A percentile compares a stretch with the other conserved stretches of the same genome.
Evolutionary conservation across 495 filamentous ascomycete genomes (phyloP).

Genomic region (Podospora pseudocomata): DNA sequence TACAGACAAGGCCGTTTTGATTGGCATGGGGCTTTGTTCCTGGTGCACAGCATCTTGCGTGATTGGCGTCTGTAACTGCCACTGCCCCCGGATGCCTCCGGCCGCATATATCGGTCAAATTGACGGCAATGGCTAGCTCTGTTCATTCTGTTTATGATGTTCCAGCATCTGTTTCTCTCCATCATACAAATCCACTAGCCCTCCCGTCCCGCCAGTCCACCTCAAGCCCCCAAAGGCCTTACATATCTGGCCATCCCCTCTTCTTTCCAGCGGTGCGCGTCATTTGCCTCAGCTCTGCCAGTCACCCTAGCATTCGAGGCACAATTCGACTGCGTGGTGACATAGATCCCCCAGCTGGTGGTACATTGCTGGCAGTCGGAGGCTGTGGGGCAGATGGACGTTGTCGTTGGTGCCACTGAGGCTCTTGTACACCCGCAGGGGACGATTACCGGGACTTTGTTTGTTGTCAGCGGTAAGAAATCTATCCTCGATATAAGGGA

Average conservation of each 20-base stretch:
- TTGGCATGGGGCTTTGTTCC: no score
- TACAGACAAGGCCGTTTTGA: no score
- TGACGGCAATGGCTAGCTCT: no score
- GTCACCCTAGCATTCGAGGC: neutral
- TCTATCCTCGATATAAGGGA: neutral
- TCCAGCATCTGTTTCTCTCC: neutral
- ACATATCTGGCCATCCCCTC: neutral
- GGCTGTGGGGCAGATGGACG: slow-evolving; percentile 23
- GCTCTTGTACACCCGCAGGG: slow-evolving; percentile 26
- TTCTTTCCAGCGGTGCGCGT: neutral
- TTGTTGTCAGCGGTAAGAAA: neutral
- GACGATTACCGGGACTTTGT: slow-evolving; percentile 14
- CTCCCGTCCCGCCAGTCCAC: neutral
- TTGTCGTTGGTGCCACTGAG: slow-evolving; percentile 19
- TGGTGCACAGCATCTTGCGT: no score
- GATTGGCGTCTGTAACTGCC: no score
- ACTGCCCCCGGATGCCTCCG: no score
- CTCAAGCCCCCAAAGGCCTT: neutral
- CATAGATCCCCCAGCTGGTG: slow-evolving; percentile 18
- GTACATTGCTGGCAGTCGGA: slow-evolving; percentile 19
- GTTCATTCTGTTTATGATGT: neutral
- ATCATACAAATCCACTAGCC: neutral
- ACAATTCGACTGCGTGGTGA: slow-evolving; percentile 9
- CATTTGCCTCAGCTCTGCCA: neutral
- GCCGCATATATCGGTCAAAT: no score